Evolutionary conservation across 441 rosid species (phyloP).

Genomic region (Brassica balearica): DNA sequence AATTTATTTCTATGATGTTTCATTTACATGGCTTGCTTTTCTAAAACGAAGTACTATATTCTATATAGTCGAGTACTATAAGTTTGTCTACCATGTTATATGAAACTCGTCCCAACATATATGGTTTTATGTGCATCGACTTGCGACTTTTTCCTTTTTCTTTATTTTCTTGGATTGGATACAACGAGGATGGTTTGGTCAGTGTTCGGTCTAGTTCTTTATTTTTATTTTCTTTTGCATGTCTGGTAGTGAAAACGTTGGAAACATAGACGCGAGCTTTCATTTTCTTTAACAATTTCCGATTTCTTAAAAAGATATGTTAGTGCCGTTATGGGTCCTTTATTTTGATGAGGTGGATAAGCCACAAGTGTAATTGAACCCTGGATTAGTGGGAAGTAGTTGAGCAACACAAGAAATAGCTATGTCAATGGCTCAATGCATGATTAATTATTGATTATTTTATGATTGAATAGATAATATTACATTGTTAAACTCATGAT

Average conservation of each 20-base stretch:
- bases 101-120: constrained; percentile 31
- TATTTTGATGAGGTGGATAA: background rate
- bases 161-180: too few species aligned
- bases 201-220: too few species aligned
- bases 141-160: too few species aligned
- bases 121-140: too few species aligned
- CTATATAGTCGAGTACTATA: constrained; percentile 23
- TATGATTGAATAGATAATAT: background rate
- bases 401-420: background rate
- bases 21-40: background rate
- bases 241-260: background rate
- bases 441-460: background rate
- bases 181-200: too few species aligned
- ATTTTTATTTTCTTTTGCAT: background rate
- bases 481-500: background rate
- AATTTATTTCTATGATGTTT: too few species aligned
- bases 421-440: background rate
- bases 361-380: background rate
- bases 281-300: background rate
- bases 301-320: background rate
- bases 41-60: constrained; percentile 19
- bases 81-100: constrained; percentile 30
- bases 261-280: background rate
- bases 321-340: background rate
- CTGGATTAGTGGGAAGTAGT: background rate